These are phyloP conservation scores for Phytophthora boehmeriae DNA, from an alignment of 352 stramenopile genomes.

Conservation along the genomic window DNA sequence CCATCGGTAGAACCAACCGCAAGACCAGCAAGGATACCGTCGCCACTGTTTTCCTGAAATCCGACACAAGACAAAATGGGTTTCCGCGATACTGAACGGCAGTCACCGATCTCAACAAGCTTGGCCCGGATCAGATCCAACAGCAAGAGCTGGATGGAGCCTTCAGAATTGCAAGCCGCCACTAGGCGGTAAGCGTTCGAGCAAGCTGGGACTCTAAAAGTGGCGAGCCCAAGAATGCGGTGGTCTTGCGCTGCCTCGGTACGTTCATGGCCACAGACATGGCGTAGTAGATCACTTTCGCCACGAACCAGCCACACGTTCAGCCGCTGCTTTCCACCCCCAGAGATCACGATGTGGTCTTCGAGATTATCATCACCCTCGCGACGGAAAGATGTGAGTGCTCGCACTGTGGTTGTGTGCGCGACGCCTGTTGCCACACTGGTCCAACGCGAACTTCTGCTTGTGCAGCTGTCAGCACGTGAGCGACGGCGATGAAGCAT, in stretches of 20 bases:
- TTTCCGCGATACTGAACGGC: slow-evolving; percentile 64
- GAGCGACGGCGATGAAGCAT: slow-evolving; percentile 59
- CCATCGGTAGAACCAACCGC: slow-evolving; percentile 85
- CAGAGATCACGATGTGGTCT: slow-evolving; percentile 67
- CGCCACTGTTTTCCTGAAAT: slow-evolving; percentile 32
- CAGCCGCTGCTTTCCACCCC: slow-evolving; percentile 81
- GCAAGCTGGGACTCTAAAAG: slow-evolving; percentile 43
- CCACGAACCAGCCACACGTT: slow-evolving; percentile 72
- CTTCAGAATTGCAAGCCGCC: slow-evolving; percentile 79
- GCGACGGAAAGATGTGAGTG: slow-evolving; percentile 54
- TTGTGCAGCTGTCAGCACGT: slow-evolving; percentile 6
- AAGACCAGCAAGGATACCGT: slow-evolving; percentile 44
- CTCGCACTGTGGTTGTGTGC: slow-evolving; percentile 84
- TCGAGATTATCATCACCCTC: slow-evolving; percentile 13
- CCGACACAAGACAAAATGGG: slow-evolving; percentile 77
- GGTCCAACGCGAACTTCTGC: slow-evolving; percentile 33
- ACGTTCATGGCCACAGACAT: slow-evolving; percentile 70
- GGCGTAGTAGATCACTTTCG: slow-evolving; percentile 41
- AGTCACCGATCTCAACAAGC: slow-evolving; percentile 58
- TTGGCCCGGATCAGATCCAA: slow-evolving; percentile 44
- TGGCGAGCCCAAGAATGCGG: slow-evolving; percentile 77
- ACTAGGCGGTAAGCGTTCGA: slow-evolving; percentile 54
- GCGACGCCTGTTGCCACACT: slow-evolving; percentile 63
- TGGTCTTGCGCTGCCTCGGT: slow-evolving; percentile 73
- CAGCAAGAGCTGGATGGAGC: slow-evolving; percentile 64